phyloP scores from a whole-genome alignment of 352 stramenopile species.

The Globisporangium perplexum region DNA sequence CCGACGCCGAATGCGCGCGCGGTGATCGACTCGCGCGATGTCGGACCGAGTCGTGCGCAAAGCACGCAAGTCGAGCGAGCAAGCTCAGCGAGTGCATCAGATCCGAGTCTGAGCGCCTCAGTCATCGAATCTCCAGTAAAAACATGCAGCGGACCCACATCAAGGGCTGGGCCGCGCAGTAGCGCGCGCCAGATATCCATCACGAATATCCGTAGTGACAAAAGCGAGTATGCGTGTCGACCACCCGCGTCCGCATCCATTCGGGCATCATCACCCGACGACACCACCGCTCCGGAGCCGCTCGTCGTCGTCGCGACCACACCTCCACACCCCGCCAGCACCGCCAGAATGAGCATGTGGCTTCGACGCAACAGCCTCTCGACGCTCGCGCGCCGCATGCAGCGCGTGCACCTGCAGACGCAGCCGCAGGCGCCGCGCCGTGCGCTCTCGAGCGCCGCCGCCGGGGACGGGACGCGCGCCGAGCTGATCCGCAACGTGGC shows the following conservation, averaged over 20 bases:
- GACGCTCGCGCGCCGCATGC: conserved; percentile 35
- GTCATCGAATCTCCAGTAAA: conserved; percentile 1
- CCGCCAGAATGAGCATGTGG: conserved; percentile 34
- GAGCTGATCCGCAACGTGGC: conserved; percentile 85
- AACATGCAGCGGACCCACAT: not conserved
- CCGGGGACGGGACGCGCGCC: conserved; percentile 14
- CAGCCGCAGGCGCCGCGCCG: conserved; percentile 10
- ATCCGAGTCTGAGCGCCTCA: not conserved
- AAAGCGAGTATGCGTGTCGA: not conserved
- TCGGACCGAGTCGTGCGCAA: too few relatives aligned
- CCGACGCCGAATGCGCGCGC: too few relatives aligned
- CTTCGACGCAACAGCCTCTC: conserved; percentile 50
- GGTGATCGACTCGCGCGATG: too few relatives aligned
- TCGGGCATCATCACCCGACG: not conserved
- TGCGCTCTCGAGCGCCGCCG: conserved; percentile 32
- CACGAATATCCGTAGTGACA: not conserved
- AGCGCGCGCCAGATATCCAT: conserved; percentile 2
- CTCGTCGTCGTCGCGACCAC: not conserved
- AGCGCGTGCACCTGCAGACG: conserved; percentile 16
- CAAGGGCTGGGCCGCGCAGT: not conserved
- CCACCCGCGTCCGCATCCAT: not conserved
- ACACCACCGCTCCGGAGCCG: too few relatives aligned
- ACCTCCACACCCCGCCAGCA: too few relatives aligned
- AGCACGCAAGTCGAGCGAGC: too few relatives aligned
- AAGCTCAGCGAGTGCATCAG: too few relatives aligned